Conservation (phyloP, 2,329 filamentous ascomycete species). For the Lasiodiplodia theobromae region DNA sequence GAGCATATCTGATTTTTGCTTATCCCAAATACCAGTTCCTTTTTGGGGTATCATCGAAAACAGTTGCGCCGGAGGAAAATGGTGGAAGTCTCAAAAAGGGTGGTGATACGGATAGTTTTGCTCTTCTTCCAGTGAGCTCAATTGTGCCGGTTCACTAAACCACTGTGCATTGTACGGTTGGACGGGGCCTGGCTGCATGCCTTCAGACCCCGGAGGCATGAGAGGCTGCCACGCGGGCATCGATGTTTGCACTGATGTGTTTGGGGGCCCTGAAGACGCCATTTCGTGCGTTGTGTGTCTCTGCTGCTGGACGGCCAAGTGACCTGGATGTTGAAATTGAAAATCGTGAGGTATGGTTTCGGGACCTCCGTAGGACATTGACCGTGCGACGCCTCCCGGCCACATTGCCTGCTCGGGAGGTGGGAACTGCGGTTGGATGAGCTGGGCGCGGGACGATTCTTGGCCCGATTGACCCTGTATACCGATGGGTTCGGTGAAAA, state of each 20-base stretch:
- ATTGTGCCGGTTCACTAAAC: constrained; percentile 6
- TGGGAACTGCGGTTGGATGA: constrained; percentile 44
- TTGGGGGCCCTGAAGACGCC: neutral
- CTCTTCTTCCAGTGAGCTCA: constrained; percentile 28
- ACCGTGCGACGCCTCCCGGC: constrained; percentile 40
- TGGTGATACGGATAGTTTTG: constrained; percentile 21
- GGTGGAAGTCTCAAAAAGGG: constrained; percentile 20
- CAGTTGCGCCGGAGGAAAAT: constrained; percentile 23
- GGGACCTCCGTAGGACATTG: constrained; percentile 51
- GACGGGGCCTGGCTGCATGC: constrained; percentile 21
- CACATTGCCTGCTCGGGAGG: constrained; percentile 40
- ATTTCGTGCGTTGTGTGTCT: constrained; percentile 14
- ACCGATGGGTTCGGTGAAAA: constrained; percentile 44
- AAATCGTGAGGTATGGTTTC: constrained; percentile 46
- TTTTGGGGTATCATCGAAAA: constrained; percentile 30
- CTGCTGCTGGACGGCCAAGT: constrained; percentile 11
- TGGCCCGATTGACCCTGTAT: constrained; percentile 43
- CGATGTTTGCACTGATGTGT: neutral
- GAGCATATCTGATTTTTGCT: neutral
- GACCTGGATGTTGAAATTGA: constrained; percentile 19
- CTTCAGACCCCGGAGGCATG: constrained; percentile 1
- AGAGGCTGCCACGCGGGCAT: constrained; percentile 22
- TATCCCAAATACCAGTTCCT: constrained; percentile 20
- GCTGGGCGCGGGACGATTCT: constrained; percentile 43
- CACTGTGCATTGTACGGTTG: constrained; percentile 25